Evolutionary conservation across 2,329 filamentous ascomycete genomes (phyloP).

Genomic region (Aspergillaceae sp.): DNA sequence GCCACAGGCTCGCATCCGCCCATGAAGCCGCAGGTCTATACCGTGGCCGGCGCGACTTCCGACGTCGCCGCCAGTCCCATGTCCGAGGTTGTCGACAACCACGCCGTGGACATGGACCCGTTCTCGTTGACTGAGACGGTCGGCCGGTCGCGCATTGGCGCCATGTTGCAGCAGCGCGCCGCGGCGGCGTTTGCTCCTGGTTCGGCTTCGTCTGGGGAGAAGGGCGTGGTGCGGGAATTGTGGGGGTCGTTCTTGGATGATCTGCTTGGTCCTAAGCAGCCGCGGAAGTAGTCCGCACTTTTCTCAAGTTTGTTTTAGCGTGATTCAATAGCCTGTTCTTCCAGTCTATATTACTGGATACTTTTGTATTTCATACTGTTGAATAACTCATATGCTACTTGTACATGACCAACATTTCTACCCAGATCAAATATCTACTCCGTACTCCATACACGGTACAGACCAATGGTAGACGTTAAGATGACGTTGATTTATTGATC

Average conservation of each 20-base stretch:
- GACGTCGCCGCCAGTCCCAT: slow-evolving; percentile 46
- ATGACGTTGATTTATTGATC: too few species aligned
- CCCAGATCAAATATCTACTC: too few species aligned
- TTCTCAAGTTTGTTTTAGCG: slow-evolving; percentile 2
- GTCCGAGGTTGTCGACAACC: slow-evolving; percentile 51
- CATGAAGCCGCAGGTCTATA: slow-evolving; percentile 51
- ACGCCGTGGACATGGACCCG: slow-evolving; percentile 48
- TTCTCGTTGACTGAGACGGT: slow-evolving; percentile 48
- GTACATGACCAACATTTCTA: too few species aligned
- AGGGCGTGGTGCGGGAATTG: slow-evolving; percentile 25
- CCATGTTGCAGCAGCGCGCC: slow-evolving; percentile 22
- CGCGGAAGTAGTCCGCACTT: slow-evolving; percentile 11
- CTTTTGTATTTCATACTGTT: too few species aligned
- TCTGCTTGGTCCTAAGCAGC: slow-evolving; percentile 27
- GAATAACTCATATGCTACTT: too few species aligned
- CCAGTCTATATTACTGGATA: too few species aligned
- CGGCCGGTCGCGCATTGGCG: slow-evolving; percentile 29
- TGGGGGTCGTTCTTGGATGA: slow-evolving; percentile 32
- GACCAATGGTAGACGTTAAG: too few species aligned
- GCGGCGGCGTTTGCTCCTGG: slow-evolving; percentile 14
- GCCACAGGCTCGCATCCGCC: slow-evolving; percentile 15
- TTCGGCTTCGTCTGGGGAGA: slow-evolving; percentile 9
- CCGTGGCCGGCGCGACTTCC: slow-evolving; percentile 36
- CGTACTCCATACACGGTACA: too few species aligned
- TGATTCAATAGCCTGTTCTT: neutral